Evolutionary conservation across 1,139 yeast species (phyloP).

Genomic region (Blastobotrys elegans): DNA sequence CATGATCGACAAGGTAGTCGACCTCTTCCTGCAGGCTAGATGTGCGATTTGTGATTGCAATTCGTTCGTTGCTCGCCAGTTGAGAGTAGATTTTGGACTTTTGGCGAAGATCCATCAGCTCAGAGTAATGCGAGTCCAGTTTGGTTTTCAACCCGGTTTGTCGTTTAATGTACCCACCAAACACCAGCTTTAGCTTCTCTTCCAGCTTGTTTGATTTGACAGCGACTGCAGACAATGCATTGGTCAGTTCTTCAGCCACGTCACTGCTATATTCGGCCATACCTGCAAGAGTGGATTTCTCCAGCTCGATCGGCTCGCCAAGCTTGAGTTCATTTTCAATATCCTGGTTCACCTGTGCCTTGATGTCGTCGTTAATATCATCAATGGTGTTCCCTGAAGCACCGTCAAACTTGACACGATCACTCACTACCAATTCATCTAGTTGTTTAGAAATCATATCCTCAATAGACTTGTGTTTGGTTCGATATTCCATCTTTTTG

Average conservation of each 20-base stretch:
- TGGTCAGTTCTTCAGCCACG: conserved; percentile 21
- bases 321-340: conserved; percentile 26
- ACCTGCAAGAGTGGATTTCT: background rate
- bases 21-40: conserved; percentile 39
- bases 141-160: conserved; percentile 32
- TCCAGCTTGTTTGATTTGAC: conserved; percentile 36
- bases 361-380: conserved; percentile 42
- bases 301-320: background rate
- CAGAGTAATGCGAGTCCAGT: conserved; percentile 27
- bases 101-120: conserved; percentile 29
- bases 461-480: conserved; percentile 8
- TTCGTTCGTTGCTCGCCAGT: conserved; percentile 33
- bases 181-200: conserved; percentile 28
- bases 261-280: conserved; percentile 11
- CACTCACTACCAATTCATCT: conserved; percentile 43
- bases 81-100: conserved; percentile 28
- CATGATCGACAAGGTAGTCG: conserved; percentile 39
- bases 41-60: conserved; percentile 33
- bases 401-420: conserved; percentile 37
- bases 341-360: conserved; percentile 24
- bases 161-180: conserved; percentile 38
- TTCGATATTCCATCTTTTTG: background rate
- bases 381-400: conserved; percentile 27
- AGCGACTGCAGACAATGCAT: conserved; percentile 21
- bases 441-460: conserved; percentile 38